These are phyloP conservation scores for Haberlea rhodopensis DNA, from an alignment of 257 asterid species.

Conservation along the genomic window DNA sequence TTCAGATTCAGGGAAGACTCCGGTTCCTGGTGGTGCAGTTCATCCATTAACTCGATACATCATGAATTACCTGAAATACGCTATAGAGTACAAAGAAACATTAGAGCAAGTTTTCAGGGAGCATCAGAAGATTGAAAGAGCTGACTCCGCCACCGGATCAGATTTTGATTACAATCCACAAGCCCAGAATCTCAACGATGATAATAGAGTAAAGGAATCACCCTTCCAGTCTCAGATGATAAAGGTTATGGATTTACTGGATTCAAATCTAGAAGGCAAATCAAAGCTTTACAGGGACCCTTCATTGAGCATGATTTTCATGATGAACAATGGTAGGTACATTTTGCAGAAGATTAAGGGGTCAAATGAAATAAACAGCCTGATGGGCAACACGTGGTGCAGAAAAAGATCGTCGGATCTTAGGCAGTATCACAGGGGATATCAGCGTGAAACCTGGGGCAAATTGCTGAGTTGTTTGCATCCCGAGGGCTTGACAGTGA, in stretches of 20 bases:
- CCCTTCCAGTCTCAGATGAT: constrained; percentile 54
- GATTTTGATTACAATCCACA: constrained; percentile 35
- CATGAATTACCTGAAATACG: constrained; percentile 58
- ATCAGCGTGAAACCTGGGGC: constrained; percentile 94
- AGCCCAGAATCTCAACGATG: constrained; percentile 8
- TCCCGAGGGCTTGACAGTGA: constrained; percentile 63
- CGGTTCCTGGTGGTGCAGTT: constrained; percentile 81
- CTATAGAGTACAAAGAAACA: constrained; percentile 51
- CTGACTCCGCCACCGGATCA: constrained; percentile 49
- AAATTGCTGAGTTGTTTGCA: constrained; percentile 48
- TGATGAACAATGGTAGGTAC: constrained; percentile 97
- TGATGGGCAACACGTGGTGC: constrained; percentile 71
- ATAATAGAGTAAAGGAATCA: constrained; percentile 24
- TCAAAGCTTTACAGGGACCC: constrained; percentile 70
- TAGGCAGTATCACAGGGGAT: constrained; percentile 72
- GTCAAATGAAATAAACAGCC: constrained; percentile 42
- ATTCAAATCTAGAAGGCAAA: constrained; percentile 60
- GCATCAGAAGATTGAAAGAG: constrained; percentile 58
- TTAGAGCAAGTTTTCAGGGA: constrained; percentile 71
- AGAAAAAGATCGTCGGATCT: constrained; percentile 72
- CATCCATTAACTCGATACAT: constrained; percentile 79
- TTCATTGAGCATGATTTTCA: constrained; percentile 62
- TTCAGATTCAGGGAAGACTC: constrained; percentile 57
- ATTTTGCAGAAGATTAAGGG: constrained; percentile 70
- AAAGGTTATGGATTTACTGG: constrained; percentile 63